These are phyloP conservation scores for Penicillium sp. DNA, from an alignment of 2,329 filamentous ascomycete genomes.

Conservation along the genomic window DNA sequence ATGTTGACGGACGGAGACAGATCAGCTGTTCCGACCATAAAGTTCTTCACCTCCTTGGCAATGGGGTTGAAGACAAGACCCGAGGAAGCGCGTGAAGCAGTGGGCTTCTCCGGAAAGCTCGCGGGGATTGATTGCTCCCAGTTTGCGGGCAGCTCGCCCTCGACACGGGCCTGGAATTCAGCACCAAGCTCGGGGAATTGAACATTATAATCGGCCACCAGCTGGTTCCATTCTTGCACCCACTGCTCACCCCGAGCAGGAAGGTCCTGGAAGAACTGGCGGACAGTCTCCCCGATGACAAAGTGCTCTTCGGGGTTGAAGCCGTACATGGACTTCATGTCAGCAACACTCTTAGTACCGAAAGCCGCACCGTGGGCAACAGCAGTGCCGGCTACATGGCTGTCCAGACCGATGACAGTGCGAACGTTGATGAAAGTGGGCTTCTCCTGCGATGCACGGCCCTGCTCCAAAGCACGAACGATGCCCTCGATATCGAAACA, in stretches of 20 bases:
- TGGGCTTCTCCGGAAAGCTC: conserved; percentile 52
- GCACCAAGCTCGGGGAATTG: conserved; percentile 51
- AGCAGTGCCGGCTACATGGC: conserved; percentile 47
- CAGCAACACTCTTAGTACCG: conserved; percentile 55
- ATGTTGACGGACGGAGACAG: conserved; percentile 58
- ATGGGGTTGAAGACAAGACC: conserved; percentile 57
- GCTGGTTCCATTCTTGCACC: conserved; percentile 53
- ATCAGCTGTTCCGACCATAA: conserved; percentile 59
- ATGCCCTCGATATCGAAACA: conserved; percentile 54
- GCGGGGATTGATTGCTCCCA: conserved; percentile 56
- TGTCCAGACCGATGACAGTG: conserved; percentile 60
- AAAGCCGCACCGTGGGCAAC: conserved; percentile 62
- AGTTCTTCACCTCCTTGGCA: conserved; percentile 49
- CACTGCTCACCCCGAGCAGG: conserved; percentile 49
- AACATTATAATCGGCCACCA: conserved; percentile 48
- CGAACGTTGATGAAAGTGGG: conserved; percentile 62
- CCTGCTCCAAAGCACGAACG: conserved; percentile 51
- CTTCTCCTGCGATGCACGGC: conserved; percentile 49
- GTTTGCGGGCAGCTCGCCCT: conserved; percentile 51
- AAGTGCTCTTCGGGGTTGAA: conserved; percentile 55
- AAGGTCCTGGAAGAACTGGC: conserved; percentile 56
- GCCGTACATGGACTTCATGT: conserved; percentile 56
- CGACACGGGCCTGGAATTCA: conserved; percentile 53
- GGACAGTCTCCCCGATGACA: conserved; percentile 49
- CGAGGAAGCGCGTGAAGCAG: conserved; percentile 52